Conservation (phyloP, 2,329 filamentous ascomycete genomes). For the Colletotrichum sp. region DNA sequence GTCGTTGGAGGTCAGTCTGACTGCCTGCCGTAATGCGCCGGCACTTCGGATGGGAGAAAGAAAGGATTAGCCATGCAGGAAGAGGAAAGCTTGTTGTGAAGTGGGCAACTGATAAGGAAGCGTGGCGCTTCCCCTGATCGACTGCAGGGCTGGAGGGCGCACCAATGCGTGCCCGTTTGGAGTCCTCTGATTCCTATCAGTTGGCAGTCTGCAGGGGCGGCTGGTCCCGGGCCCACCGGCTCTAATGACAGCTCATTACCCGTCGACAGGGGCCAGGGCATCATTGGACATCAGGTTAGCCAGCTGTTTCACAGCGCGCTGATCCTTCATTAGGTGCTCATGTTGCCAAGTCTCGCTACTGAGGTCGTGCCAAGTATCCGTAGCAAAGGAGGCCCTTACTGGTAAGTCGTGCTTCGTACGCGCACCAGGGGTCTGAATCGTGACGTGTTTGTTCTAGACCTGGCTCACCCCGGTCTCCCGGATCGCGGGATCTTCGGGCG, state of each 20-base stretch:
- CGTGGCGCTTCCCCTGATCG: slow-evolving; percentile 3
- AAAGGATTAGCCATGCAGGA: neutral
- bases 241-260: slow-evolving; percentile 2
- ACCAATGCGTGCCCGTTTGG: neutral
- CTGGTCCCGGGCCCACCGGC: neutral
- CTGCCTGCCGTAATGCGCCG: neutral
- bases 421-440: neutral
- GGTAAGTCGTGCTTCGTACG: neutral
- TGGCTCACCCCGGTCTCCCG: neutral
- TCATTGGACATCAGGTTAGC: neutral
- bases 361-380: neutral
- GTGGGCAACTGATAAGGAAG: neutral
- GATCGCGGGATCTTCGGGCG: neutral
- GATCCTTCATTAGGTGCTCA: neutral
- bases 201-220: slow-evolving; percentile 3
- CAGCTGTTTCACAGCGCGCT: neutral
- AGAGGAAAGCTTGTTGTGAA: neutral
- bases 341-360: neutral
- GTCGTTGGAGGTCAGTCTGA: neutral
- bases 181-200: neutral
- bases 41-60: neutral
- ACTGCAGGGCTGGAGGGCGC: neutral
- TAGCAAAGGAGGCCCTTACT: neutral
- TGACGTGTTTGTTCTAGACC: neutral
- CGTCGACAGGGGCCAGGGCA: neutral